A percentile compares a stretch with the other conserved stretches of the same genome.
Conservation (phyloP, 2,329 filamentous ascomycete species). For the Rutstroemia sp. region DNA sequence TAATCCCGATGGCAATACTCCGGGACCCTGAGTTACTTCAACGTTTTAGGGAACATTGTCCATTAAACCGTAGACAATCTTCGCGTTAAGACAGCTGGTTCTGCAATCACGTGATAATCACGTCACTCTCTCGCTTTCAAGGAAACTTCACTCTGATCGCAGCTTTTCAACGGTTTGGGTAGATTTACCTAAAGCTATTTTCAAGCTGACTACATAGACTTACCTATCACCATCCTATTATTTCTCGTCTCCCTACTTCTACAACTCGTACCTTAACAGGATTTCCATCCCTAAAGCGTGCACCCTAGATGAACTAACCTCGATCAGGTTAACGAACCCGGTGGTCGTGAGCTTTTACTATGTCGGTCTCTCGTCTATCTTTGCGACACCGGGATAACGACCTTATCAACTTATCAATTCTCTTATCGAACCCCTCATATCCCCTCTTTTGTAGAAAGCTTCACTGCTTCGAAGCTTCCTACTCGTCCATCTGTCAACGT, state of each 20-base stretch:
- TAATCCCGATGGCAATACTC: too few relatives aligned
- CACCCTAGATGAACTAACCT: constrained; percentile 3
- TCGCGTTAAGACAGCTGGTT: too few relatives aligned
- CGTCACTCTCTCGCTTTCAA: too few relatives aligned
- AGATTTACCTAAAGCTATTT: too few relatives aligned
- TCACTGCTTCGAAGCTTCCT: not conserved
- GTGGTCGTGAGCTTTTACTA: not conserved
- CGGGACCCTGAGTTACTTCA: too few relatives aligned
- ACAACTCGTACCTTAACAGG: not conserved
- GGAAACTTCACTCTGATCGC: too few relatives aligned
- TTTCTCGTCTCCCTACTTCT: not conserved
- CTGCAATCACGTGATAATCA: too few relatives aligned
- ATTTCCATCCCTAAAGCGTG: not conserved
- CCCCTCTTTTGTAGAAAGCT: not conserved
- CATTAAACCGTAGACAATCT: too few relatives aligned
- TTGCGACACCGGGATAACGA: not conserved
- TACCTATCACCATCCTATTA: not conserved
- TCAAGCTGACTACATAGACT: too few relatives aligned
- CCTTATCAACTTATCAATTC: not conserved
- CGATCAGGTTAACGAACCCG: constrained; percentile 8
- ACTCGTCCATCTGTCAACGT: not conserved
- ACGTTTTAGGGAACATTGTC: too few relatives aligned
- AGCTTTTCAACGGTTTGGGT: too few relatives aligned
- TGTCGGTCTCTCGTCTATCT: not conserved
- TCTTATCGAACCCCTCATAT: not conserved